Base-by-base conservation (phyloP, 352 stramenopile genomes). In the Albugo candida region DNA sequence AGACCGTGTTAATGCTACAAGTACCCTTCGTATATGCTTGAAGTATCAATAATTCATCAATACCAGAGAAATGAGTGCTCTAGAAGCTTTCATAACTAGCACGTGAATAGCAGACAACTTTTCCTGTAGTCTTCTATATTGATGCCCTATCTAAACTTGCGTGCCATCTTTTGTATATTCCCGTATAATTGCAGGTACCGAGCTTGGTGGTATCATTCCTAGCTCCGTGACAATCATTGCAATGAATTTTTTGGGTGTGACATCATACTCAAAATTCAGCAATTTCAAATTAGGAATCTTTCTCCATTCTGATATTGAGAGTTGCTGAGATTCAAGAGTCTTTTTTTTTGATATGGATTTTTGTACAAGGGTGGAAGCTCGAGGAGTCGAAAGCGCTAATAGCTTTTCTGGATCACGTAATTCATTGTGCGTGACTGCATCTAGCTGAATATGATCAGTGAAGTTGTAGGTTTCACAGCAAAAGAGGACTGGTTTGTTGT, bases 381-480 rank as follows among this genome's bases (percentile, higher is more conserved):
- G 24, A 31, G 24, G 24, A 8, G 3, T 31, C 24, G 24, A 10
- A 8, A 31, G 24, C 52, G 67, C 73, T 38, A 87, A 60, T 6
- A 92, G 60, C 43, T 92, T 83, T 51, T 93, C 81, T 11, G 92
- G 82, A 70, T 98, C 76, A n/a, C 91, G 88, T 31, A 98, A 62
- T 60, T 99, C 94, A 64, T 99, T 99, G 60, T 94, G 77, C 11
- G 91, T 97, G 53, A 99, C 97, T 37, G 83, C 89, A 57, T 99
- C 95, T 36, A 99, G 67, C 63, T 99, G 94, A 20, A 99, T 88
- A 34, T 88, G 81, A 55, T 97, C 92, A 37, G 71, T 82, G 44
- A 88, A 88, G 61, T 99, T 99, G 80, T 99, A 98, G 24, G 92
- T 97, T 71, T 99, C 95, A 57, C 92, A 97, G 55, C 87, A 97